phyloP scores from a whole-genome alignment of 2,329 filamentous ascomycete species.

The Paecilomyces sp. region DNA sequence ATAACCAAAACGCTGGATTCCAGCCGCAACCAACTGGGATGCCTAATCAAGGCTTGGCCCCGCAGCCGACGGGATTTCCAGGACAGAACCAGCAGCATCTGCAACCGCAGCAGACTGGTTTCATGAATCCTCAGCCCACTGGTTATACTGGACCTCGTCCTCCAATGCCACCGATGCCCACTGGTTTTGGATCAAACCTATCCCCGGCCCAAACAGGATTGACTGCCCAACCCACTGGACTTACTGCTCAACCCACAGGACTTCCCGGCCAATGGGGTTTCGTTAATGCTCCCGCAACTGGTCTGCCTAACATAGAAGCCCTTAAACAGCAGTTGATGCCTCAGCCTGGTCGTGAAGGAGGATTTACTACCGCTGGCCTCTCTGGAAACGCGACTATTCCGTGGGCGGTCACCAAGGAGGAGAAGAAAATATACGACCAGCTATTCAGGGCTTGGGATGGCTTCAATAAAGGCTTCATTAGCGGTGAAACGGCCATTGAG shows the following conservation, averaged over 20 bases:
- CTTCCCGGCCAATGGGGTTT: constrained; percentile 95
- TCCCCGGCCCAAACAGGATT: constrained; percentile 61
- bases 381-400: constrained; percentile 93
- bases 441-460: constrained; percentile 97
- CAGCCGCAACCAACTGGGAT: constrained; percentile 48
- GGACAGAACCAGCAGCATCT: constrained; percentile 48
- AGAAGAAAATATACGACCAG: constrained; percentile 93
- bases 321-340: constrained; percentile 96
- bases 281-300: constrained; percentile 84
- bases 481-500: constrained; percentile 87
- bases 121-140: constrained; percentile 62
- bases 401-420: constrained; percentile 97
- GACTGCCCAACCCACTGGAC: constrained; percentile 50
- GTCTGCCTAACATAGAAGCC: constrained; percentile 88
- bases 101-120: constrained; percentile 64
- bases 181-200: constrained; percentile 57
- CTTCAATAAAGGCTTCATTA: constrained; percentile 84
- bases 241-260: constrained; percentile 93
- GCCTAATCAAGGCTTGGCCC: constrained; percentile 30
- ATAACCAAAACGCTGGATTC: constrained; percentile 61
- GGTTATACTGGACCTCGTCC: constrained; percentile 75
- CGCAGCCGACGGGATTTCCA: constrained; percentile 38
- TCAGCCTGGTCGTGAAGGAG: constrained; percentile 80
- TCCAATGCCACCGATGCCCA: constrained; percentile 78
- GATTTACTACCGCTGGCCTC: constrained; percentile 77